Evolutionary conservation across 225 moss, liverwort and hornwort species (phyloP).

Genomic region (Climacium dendroides): DNA sequence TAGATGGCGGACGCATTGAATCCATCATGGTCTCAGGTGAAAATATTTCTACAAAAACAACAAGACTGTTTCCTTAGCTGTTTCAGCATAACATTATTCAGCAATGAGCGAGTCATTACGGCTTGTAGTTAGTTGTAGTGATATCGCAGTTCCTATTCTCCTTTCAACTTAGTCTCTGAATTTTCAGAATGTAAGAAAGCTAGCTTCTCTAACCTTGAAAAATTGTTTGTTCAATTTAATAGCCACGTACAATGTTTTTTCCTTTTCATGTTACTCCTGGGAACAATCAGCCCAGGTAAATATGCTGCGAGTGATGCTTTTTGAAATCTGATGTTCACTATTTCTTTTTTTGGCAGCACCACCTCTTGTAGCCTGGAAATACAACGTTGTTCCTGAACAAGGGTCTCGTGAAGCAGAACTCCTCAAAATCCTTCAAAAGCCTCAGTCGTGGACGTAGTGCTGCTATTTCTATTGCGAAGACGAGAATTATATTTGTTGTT

Average conservation of each 20-base stretch:
- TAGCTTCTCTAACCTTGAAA: background rate
- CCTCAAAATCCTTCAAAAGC: constrained; percentile 19
- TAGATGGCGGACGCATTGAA: constrained; percentile 80
- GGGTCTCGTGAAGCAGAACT: constrained; percentile 34
- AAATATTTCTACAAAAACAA: background rate
- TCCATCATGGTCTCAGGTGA: constrained; percentile 95
- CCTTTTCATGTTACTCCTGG: background rate
- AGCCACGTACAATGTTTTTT: background rate
- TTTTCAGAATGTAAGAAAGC: background rate
- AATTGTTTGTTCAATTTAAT: background rate
- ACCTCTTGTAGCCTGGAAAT: constrained; percentile 74
- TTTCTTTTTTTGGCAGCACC: constrained; percentile 40
- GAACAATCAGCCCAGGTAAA: background rate
- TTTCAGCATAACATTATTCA: background rate
- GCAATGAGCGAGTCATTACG: too few relatives aligned
- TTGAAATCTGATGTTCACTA: background rate
- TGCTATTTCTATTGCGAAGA: background rate
- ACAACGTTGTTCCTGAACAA: constrained; percentile 32
- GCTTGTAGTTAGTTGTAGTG: background rate
- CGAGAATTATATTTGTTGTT: background rate
- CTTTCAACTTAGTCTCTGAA: background rate
- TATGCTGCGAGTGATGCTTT: background rate
- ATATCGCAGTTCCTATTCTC: background rate
- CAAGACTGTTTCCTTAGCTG: background rate
- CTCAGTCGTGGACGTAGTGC: constrained; percentile 23